These are phyloP conservation scores for Candida gigantensis DNA, from an alignment of 1,139 yeast species.

Conservation along the genomic window DNA sequence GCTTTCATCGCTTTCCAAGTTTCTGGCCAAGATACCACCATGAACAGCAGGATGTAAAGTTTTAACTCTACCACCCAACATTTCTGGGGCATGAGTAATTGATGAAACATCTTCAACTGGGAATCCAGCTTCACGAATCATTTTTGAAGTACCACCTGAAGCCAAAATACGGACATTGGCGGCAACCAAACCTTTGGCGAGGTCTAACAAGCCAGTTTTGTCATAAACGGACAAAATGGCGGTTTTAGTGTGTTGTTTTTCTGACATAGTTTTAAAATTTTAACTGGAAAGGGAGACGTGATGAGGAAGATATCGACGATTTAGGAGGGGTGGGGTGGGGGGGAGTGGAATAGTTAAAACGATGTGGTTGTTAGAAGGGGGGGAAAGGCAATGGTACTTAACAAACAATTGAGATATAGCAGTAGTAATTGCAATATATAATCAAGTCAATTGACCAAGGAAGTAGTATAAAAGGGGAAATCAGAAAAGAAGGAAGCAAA, in stretches of 20 bases:
- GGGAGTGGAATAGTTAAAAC: not conserved
- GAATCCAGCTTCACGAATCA: conserved; percentile 96
- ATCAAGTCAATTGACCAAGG: too few relatives aligned
- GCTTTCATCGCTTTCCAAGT: conserved; percentile 83
- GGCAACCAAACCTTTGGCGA: conserved; percentile 90
- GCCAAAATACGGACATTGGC: conserved; percentile 91
- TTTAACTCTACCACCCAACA: conserved; percentile 98
- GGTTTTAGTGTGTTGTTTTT: conserved; percentile 55
- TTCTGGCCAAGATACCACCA: conserved; percentile 96
- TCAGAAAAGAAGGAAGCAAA: too few relatives aligned
- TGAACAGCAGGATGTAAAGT: conserved; percentile 98
- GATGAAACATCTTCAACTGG: conserved; percentile 94
- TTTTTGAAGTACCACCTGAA: conserved; percentile 94
- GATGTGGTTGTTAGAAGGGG: too few relatives aligned
- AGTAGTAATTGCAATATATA: too few relatives aligned
- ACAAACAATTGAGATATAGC: too few relatives aligned
- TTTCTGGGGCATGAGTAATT: conserved; percentile 97
- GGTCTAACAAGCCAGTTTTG: conserved; percentile 92
- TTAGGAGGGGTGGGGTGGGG: not conserved
- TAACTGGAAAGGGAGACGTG: not conserved
- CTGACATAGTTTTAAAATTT: conserved; percentile 25
- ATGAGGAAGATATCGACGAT: too few relatives aligned
- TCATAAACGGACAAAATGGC: conserved; percentile 97
- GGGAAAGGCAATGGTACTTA: too few relatives aligned
- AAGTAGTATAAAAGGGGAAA: too few relatives aligned